These are phyloP conservation scores for Phyllosticta paracitricarpa DNA, from an alignment of 2,329 filamentous ascomycete genomes.

Conservation along the genomic window DNA sequence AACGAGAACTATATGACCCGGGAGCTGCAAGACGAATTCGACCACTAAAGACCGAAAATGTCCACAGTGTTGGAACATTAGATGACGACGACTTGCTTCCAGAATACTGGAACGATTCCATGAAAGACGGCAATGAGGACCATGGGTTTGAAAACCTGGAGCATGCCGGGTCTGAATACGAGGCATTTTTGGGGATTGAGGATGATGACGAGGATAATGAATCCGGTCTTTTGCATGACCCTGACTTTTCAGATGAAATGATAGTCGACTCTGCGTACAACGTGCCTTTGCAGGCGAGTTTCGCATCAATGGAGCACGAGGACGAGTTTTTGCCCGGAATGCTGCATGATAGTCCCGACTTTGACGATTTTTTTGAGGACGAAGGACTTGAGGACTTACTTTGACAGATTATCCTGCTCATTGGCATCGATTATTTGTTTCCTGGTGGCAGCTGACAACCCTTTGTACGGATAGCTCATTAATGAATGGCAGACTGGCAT, in stretches of 20 bases:
- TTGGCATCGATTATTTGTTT: neutral
- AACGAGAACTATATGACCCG: slow-evolving; percentile 7
- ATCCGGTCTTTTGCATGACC: neutral
- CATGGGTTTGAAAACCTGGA: neutral
- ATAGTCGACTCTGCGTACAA: neutral
- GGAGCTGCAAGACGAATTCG: slow-evolving; percentile 6
- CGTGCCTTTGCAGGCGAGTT: neutral
- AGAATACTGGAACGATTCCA: neutral
- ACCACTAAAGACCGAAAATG: neutral
- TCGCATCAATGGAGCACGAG: neutral
- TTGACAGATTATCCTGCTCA: neutral
- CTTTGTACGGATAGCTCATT: neutral
- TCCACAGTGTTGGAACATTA: neutral
- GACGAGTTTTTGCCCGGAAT: neutral
- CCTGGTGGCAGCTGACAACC: neutral
- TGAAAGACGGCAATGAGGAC: neutral
- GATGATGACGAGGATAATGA: neutral
- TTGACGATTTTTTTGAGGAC: neutral
- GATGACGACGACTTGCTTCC: neutral
- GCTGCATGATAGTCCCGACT: neutral
- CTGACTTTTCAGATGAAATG: neutral
- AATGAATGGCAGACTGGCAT: neutral
- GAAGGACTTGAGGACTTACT: neutral
- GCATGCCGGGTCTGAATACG: neutral
- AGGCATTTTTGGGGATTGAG: neutral